phyloP scores from a whole-genome alignment of 2,329 filamentous ascomycete genomes.

The Onygenales sp. region DNA sequence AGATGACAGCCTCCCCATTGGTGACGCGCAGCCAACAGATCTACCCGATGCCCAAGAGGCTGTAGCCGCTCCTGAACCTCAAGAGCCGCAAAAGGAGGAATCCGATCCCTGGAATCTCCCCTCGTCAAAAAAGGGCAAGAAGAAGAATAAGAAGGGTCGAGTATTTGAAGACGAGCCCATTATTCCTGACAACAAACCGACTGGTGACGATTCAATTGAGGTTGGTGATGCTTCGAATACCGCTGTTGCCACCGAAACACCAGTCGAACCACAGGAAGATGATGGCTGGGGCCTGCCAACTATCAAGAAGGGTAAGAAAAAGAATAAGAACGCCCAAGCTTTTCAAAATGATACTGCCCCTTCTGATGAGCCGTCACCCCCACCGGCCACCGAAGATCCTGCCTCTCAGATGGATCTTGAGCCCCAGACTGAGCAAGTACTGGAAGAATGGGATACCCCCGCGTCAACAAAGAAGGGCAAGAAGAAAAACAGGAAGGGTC shows the following conservation, averaged over 20 bases:
- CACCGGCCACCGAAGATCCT: not conserved
- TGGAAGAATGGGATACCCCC: not conserved
- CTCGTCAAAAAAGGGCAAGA: not conserved
- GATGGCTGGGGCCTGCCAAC: not conserved
- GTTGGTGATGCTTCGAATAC: not conserved
- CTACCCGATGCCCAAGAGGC: not conserved
- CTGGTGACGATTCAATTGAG: not conserved
- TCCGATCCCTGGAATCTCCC: not conserved
- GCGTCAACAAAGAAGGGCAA: constrained; percentile 8
- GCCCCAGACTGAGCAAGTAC: not conserved
- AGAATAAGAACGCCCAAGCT: constrained; percentile 9
- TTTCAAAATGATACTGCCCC: constrained; percentile 3
- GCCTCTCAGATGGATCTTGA: not conserved
- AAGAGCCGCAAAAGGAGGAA: not conserved
- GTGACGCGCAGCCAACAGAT: not conserved
- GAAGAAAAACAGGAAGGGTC: constrained; percentile 9
- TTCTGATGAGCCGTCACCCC: not conserved
- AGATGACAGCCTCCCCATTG: not conserved
- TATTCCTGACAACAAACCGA: not conserved
- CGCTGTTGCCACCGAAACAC: not conserved
- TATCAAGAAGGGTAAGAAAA: not conserved
- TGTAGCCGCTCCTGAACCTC: not conserved
- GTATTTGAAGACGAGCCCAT: not conserved
- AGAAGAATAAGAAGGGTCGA: constrained; percentile 2
- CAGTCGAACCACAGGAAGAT: not conserved